Percentiles rank a stretch among this genome's conserved stretches.
phyloP scores from a whole-genome alignment of 2,329 filamentous ascomycete genomes.

The Fusarium piperis region DNA sequence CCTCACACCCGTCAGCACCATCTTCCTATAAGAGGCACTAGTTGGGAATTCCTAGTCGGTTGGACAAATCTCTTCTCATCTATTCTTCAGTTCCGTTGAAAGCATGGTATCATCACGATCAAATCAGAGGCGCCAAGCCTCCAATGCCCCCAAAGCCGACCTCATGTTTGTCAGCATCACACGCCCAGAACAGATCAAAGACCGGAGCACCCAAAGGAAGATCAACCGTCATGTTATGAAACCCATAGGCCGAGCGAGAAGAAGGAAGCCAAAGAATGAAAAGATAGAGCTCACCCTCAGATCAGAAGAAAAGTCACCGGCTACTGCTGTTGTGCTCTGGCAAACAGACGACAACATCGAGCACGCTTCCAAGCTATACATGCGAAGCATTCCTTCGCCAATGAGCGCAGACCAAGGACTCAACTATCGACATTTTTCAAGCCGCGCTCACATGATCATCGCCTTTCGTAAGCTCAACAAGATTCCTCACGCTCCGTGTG shows the following conservation, averaged over 20 bases:
- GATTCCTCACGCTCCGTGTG: background rate
- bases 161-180: slow-evolving; percentile 17
- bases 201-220: background rate
- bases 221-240: slow-evolving; percentile 25
- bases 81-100: background rate
- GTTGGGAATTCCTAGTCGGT: background rate
- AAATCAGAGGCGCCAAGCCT: background rate
- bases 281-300: background rate
- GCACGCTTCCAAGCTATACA: background rate
- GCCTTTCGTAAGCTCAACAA: background rate
- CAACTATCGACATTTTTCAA: background rate
- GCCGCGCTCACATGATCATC: background rate
- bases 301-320: too few relatives aligned
- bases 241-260: background rate
- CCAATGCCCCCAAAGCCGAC: background rate
- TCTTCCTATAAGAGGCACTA: background rate
- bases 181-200: slow-evolving; percentile 7
- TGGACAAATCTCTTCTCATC: background rate
- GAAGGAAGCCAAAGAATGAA: background rate
- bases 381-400: background rate
- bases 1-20: background rate
- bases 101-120: background rate
- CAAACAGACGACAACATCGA: background rate
- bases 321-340: background rate
- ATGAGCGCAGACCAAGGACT: background rate